These are phyloP conservation scores for Magnaporthiopsis poae DNA, from an alignment of 2,329 filamentous ascomycete species.

Conservation along the genomic window DNA sequence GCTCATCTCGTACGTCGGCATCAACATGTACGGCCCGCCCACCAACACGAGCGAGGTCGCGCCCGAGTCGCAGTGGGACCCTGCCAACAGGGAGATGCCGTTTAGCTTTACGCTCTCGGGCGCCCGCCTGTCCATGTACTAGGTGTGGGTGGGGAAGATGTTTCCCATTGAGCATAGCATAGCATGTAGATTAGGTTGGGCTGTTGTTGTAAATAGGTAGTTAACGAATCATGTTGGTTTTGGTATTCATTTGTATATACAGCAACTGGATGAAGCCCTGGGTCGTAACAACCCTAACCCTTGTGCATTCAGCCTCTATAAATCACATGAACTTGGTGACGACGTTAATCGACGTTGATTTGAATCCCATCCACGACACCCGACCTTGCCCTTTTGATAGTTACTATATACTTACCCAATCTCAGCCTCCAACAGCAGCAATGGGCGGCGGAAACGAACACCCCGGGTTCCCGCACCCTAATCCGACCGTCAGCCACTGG, in stretches of 20 bases:
- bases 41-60: neutral
- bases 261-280: too few species aligned
- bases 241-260: neutral
- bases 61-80: too few species aligned
- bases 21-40: neutral
- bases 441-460: constrained; percentile 7
- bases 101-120: neutral
- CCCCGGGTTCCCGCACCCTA: constrained; percentile 18
- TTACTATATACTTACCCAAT: too few species aligned
- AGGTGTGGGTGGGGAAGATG: neutral
- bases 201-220: neutral
- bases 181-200: neutral
- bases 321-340: neutral
- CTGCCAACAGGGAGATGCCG: neutral
- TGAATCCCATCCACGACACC: neutral
- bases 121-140: neutral
- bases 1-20: constrained; percentile 32
- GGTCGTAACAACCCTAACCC: neutral
- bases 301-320: neutral
- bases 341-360: neutral
- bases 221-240: neutral
- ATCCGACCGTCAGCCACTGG: constrained; percentile 26
- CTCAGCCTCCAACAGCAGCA: neutral
- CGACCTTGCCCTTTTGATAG: too few species aligned
- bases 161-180: neutral